A percentile compares a stretch with the other conserved stretches of the same genome.
These are phyloP conservation scores for Globisporangium takayamanum DNA, from an alignment of 352 stramenopile genomes.

Conservation along the genomic window DNA sequence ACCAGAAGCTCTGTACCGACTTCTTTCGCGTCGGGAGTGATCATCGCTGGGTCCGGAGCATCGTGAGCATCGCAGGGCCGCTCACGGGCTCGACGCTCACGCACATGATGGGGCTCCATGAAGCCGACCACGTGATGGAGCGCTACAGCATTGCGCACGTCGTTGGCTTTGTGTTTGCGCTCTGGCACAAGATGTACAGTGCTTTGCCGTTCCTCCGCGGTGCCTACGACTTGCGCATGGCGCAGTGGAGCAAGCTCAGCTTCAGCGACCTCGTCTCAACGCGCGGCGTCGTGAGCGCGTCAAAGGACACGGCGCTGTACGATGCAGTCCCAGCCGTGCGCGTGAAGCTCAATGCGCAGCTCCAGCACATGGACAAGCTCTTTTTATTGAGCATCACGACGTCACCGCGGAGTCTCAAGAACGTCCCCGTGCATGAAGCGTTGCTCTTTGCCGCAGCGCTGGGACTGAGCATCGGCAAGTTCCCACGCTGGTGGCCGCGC, in stretches of 20 bases:
- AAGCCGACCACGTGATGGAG: constrained; percentile 16
- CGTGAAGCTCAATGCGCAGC: constrained; percentile 38
- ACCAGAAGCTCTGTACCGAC: constrained; percentile 56
- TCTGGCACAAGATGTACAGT: constrained; percentile 36
- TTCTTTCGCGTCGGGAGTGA: constrained; percentile 46
- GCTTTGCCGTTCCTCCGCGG: constrained; percentile 35
- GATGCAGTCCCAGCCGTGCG: constrained; percentile 38
- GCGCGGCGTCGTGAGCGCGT: constrained; percentile 29
- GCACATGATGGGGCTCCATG: constrained; percentile 42
- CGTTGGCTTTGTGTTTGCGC: constrained; percentile 26
- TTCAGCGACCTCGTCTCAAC: constrained; percentile 27
- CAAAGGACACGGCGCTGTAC: constrained; percentile 39
- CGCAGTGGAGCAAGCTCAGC: constrained; percentile 39
- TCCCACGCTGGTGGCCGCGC: constrained; percentile 18
- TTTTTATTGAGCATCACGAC: constrained; percentile 62
- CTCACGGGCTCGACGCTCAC: constrained; percentile 49
- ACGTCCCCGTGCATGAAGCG: constrained; percentile 29
- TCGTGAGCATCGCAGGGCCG: constrained; percentile 50
- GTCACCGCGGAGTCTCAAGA: constrained; percentile 32
- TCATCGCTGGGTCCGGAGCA: constrained; percentile 49
- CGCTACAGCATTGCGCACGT: constrained; percentile 28
- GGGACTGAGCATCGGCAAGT: constrained; percentile 1
- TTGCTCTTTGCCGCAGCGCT: constrained; percentile 7
- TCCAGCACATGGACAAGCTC: constrained; percentile 55
- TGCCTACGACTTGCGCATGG: constrained; percentile 48